Base-by-base conservation (phyloP, 2,329 filamentous ascomycete genomes). In the Waltergamsia citrina region DNA sequence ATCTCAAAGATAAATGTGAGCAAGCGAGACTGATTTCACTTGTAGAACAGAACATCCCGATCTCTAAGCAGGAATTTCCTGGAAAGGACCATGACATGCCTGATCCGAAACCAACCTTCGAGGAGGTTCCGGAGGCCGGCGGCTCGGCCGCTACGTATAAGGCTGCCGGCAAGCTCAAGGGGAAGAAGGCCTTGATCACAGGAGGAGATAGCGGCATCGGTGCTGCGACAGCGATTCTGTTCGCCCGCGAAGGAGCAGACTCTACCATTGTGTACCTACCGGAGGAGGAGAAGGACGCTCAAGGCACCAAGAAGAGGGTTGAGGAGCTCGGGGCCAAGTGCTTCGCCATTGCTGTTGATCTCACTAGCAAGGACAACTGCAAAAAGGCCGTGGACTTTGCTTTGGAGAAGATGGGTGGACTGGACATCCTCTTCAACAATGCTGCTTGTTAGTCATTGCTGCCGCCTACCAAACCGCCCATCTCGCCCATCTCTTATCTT, bases 391-490 rank as follows among this genome's bases (percentile, higher is more conserved):
- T 86, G 6, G 74, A 85, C 5, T 67, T 74, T 45, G 81, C 83
- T 0, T 38, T 84, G 23, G 63, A 78, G 49, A 62, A 65, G 30
- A 67, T 90, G 62, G 78, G 79, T 6, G 65, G 67, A 4, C 74
- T 93, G 38, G 80, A 90, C 48, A 83, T 90, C 24, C 57, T 85
- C 7, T 74, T 81, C 46, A 78, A 87, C 58, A 88, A 87, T 46
- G 76, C 78, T 24, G 81, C 80, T 0, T 85, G 73, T 53, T 16
- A 17, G 8, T 6, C 28, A 5, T 18, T 17, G 14, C 7, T 15
- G 7, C 26, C 26, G n/a, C 5, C 4, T 7, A 21, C 10, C 29
- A 18, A 4, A 6, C 3, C 12, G 4, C 10, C 14, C 15, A 6
- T 9, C 12, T 4, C 15, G 12, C 10, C 10, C 4, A 4, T n/a